Percentiles rank a stretch among this genome's conserved stretches.
phyloP scores from a whole-genome alignment of 2,329 filamentous ascomycete genomes.

The Sclerotinia subarctica region DNA sequence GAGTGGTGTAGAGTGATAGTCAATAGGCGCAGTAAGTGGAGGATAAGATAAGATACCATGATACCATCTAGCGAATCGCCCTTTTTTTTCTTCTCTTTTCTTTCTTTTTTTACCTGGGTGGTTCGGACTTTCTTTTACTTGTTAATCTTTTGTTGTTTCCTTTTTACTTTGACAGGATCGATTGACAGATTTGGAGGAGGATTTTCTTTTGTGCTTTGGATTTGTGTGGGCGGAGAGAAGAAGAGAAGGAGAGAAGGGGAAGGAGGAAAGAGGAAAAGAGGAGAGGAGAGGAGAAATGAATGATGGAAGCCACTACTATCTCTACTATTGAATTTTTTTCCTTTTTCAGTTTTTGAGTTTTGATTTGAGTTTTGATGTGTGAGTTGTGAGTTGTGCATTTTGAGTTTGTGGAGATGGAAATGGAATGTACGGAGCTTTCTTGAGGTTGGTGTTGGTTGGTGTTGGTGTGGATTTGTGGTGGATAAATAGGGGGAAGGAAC shows the following conservation, averaged over 20 bases:
- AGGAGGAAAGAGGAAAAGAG: no score
- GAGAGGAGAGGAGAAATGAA: no score
- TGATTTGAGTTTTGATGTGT: background rate
- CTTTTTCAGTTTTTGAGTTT: background rate
- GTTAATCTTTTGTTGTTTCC: background rate
- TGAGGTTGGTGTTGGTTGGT: no score
- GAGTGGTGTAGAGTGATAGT: background rate
- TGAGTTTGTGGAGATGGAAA: background rate
- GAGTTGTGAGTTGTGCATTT: background rate
- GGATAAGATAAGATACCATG: conserved; percentile 19
- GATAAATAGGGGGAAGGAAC: no score
- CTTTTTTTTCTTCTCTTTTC: background rate
- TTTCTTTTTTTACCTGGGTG: background rate
- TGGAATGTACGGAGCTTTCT: no score
- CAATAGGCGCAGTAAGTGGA: conserved; percentile 3
- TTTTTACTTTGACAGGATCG: conserved; percentile 11
- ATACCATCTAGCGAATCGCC: conserved; percentile 21
- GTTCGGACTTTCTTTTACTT: background rate
- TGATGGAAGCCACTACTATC: background rate
- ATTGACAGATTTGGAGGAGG: background rate
- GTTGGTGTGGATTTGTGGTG: no score
- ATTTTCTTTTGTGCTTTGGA: conserved; percentile 5
- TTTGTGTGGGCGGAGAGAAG: background rate
- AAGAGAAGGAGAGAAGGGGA: background rate
- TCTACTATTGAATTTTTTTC: background rate